Evolutionary conservation across 495 filamentous ascomycete species (phyloP), one percentile per base, ranked within the genome.

Genomic region (Penicillium diatomitis): DNA sequence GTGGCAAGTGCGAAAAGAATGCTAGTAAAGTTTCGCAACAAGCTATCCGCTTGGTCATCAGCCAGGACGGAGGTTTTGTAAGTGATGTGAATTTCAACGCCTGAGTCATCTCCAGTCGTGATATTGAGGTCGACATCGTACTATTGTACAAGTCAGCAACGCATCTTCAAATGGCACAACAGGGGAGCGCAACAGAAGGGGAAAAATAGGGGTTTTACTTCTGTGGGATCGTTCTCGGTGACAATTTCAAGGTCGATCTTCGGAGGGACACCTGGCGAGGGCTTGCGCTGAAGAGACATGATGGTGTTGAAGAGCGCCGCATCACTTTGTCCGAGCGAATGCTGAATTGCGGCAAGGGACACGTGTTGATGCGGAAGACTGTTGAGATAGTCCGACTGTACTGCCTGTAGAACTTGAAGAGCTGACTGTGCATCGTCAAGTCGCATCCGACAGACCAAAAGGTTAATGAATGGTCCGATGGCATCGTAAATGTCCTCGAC

Each of bases 201-300:
- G 12, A n/a, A n/a, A n/a, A n/a, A n/a, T n/a, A n/a, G n/a, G 10
- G 72, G 57, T 34, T 71, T 69, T 54, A 77, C 79, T 30, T 73
- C 6, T 73, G 68, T 71, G 45, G 45, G 45, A 28, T 47, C 45
- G 39, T 10, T n/a, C 39, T 37, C 30, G 28, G 38, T 34, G 41
- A 44, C 27, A 32, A 44, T 44, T 6, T 44, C n/a, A 31, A 44
- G 32, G 28, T 44, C 41, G 30, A 44, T 32, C 32, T 44, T n/a
- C 32, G 57, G 38, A 60, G 59, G 38, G 62, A 60, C 36, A 67
- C 71, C 11, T 11, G 10, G 36, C 9, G 36, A 10, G 12, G 36
- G 36, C 36, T 38, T 5, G 36, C 36, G 36, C 39, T 41, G 39
- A 30, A 41, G 11, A 11, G 53, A 52, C 32, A 74, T 62, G 4